Percentiles rank a stretch among this genome's conserved stretches.
Conservation (phyloP, 352 stramenopile genomes). For the Pythium sp. region DNA sequence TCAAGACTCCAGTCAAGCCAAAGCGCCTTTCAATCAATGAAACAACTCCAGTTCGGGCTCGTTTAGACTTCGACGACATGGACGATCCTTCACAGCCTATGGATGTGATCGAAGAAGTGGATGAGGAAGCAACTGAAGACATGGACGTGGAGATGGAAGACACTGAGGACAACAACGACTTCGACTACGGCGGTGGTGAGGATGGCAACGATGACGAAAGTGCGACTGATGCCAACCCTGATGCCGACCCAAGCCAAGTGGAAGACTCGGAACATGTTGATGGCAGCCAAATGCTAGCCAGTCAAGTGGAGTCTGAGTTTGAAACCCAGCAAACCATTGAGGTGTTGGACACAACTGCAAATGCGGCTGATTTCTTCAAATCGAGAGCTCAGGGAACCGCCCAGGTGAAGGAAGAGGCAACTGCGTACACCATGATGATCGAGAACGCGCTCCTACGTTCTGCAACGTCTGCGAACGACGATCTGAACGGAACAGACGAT, state of each 20-base stretch:
- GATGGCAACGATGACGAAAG: slow-evolving; percentile 18
- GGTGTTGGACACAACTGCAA: slow-evolving; percentile 24
- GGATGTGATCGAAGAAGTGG: slow-evolving; percentile 23
- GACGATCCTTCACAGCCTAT: slow-evolving; percentile 19
- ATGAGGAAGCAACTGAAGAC: slow-evolving; percentile 27
- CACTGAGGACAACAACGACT: slow-evolving; percentile 32
- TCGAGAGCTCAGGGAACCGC: slow-evolving; percentile 39
- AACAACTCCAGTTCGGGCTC: slow-evolving; percentile 12
- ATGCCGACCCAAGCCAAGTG: slow-evolving; percentile 21
- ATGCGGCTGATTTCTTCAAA: slow-evolving; percentile 62
- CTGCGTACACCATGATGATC: slow-evolving; percentile 65
- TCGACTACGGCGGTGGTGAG: slow-evolving; percentile 26
- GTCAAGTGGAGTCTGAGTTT: slow-evolving; percentile 10
- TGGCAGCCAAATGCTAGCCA: slow-evolving; percentile 10
- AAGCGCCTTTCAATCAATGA: slow-evolving; percentile 9
- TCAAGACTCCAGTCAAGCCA: slow-evolving; percentile 51
- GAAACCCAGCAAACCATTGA: neutral
- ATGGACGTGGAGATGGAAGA: slow-evolving; percentile 37
- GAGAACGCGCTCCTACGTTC: slow-evolving; percentile 73
- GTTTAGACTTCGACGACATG: slow-evolving; percentile 20
- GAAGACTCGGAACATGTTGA: slow-evolving; percentile 37
- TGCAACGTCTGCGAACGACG: slow-evolving; percentile 38
- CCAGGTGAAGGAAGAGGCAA: slow-evolving; percentile 49
- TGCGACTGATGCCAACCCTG: slow-evolving; percentile 6
- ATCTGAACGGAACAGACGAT: slow-evolving; percentile 45